Conservation (phyloP, 2,329 filamentous ascomycete genomes). For the Thielaviopsis punctulata region DNA sequence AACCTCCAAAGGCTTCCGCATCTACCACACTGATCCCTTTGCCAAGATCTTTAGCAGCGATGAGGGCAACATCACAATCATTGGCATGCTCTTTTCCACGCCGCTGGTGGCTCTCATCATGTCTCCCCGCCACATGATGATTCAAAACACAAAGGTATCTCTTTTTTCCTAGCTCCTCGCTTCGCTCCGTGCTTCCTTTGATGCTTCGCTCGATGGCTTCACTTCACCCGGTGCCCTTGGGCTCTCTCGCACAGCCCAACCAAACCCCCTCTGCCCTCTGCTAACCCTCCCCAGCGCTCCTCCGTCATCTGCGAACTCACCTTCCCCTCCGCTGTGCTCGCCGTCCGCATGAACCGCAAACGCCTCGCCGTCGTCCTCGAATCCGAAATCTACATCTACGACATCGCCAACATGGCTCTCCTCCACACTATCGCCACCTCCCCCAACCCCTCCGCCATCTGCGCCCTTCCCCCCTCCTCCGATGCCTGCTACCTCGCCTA, state of each 20-base stretch:
- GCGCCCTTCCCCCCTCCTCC: conserved; percentile 80
- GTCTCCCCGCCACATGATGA: conserved; percentile 80
- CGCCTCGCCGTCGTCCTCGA: conserved; percentile 85
- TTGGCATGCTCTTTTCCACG: conserved; percentile 98
- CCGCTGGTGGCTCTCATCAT: conserved; percentile 87
- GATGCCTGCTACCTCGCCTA: conserved; percentile 94
- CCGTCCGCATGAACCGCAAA: conserved; percentile 86
- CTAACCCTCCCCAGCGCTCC: conserved; percentile 33
- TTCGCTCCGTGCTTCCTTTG: background rate
- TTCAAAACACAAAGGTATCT: conserved; percentile 85
- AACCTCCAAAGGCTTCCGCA: conserved; percentile 84
- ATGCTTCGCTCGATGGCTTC: background rate
- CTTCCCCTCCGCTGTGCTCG: conserved; percentile 89
- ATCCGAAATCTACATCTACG: conserved; percentile 94
- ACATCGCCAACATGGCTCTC: conserved; percentile 96
- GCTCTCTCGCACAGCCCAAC: no score
- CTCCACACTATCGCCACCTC: conserved; percentile 86
- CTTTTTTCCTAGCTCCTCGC: background rate
- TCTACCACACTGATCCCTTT: conserved; percentile 94
- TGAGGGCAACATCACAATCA: conserved; percentile 85
- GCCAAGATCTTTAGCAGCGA: conserved; percentile 87
- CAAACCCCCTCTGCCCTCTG: no score
- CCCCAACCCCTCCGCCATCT: conserved; percentile 80
- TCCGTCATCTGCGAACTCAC: conserved; percentile 96
- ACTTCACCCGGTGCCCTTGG: background rate